Conservation (phyloP, 495 filamentous ascomycete species). For the Aspergillus sclerotiicarbonarius region DNA sequence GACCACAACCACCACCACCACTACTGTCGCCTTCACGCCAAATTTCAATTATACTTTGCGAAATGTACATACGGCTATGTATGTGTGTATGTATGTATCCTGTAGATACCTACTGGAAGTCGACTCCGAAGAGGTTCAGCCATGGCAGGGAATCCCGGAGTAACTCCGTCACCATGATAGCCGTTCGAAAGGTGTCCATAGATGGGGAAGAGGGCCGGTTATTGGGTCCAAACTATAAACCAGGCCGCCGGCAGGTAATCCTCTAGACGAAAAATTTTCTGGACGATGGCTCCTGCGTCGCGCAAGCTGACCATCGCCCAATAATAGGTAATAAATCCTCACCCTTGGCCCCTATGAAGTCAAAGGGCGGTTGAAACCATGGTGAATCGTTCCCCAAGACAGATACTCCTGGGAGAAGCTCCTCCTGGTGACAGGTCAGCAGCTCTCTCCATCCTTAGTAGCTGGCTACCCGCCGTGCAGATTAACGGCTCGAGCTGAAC, state of each 20-base stretch:
- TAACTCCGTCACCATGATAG: conserved; percentile 4
- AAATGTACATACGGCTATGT: no score
- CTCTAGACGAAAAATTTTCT: conserved; percentile 3
- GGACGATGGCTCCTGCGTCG: conserved; percentile 1
- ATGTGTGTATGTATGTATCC: not conserved
- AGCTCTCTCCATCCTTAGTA: not conserved
- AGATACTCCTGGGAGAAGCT: not conserved
- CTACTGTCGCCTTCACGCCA: no score
- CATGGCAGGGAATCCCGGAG: not conserved
- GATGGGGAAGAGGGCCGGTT: not conserved
- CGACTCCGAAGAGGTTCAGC: not conserved
- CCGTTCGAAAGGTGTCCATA: not conserved
- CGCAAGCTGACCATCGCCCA: not conserved
- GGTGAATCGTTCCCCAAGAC: conserved; percentile 6
- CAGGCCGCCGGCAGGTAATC: not conserved
- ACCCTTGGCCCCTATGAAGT: conserved; percentile 1
- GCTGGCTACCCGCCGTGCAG: conserved; percentile 10
- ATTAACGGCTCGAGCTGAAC: conserved; percentile 8
- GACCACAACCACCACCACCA: not conserved
- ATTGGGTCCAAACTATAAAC: conserved; percentile 6
- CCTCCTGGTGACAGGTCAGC: not conserved
- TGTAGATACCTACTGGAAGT: conserved; percentile 1
- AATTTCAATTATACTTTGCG: no score
- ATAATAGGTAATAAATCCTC: conserved; percentile 6
- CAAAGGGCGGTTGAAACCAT: conserved; percentile 5